phyloP scores from a whole-genome alignment of 2,329 filamentous ascomycete genomes.

The Alternaria brassicae region DNA sequence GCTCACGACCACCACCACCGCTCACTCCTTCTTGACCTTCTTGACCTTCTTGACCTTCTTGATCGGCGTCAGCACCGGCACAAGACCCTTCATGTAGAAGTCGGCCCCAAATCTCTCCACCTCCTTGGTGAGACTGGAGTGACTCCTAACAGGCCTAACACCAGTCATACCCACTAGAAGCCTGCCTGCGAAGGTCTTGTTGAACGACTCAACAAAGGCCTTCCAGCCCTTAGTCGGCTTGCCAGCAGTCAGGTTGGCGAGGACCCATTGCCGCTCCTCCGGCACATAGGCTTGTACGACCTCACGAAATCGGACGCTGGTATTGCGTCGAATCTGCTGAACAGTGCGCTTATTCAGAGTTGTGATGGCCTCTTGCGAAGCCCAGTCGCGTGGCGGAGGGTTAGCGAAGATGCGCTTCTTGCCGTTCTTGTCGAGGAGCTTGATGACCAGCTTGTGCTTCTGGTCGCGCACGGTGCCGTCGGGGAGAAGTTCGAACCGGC shows the following conservation, averaged over 20 bases:
- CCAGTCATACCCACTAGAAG: conserved; percentile 6
- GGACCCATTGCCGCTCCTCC: conserved; percentile 37
- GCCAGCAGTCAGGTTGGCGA: conserved; percentile 24
- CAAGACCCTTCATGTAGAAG: conserved; percentile 29
- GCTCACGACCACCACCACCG: background rate
- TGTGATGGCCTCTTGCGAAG: conserved; percentile 33
- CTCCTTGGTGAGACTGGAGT: conserved; percentile 38
- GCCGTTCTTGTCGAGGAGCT: conserved; percentile 30
- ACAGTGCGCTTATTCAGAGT: conserved; percentile 41
- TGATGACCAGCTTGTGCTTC: conserved; percentile 38
- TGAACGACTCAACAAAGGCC: conserved; percentile 35
- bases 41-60: too few species aligned
- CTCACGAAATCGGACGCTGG: conserved; percentile 31
- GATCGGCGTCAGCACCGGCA: conserved; percentile 24
- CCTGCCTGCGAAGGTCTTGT: conserved; percentile 30
- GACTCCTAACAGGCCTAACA: conserved; percentile 24
- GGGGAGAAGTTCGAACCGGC: conserved; percentile 36
- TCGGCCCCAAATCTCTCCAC: conserved; percentile 37
- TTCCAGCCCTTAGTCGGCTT: conserved; percentile 36
- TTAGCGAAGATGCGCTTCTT: conserved; percentile 35
- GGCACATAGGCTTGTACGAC: conserved; percentile 31
- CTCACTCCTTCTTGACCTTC: conserved; percentile 12
- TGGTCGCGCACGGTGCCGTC: conserved; percentile 34
- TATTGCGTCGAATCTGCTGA: conserved; percentile 44
- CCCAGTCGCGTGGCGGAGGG: conserved; percentile 39